phyloP scores from a whole-genome alignment of 768 basidiomycete genomes.

The Kwoniella sp. region DNA sequence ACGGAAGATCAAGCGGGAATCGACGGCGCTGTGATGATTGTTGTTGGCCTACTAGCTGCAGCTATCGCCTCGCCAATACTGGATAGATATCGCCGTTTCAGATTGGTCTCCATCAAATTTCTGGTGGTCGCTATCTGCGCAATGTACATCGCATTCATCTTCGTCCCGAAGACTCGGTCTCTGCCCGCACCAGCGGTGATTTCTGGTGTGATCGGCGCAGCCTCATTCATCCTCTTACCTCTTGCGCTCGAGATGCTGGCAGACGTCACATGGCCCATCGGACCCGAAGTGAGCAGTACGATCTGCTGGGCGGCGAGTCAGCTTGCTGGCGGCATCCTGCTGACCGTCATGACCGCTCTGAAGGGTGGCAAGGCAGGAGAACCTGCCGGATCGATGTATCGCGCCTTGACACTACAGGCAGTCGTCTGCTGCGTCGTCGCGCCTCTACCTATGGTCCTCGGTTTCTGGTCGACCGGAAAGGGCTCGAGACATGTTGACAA shows the following conservation, averaged over 20 bases:
- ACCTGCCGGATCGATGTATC: conserved; percentile 8
- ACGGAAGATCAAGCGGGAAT: conserved; percentile 22
- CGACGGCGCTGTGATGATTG: conserved; percentile 17
- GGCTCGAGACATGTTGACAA: neutral
- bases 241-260: conserved; percentile 15
- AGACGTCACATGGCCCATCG: conserved; percentile 12
- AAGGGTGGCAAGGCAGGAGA: conserved; percentile 1
- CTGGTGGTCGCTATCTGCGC: conserved; percentile 8
- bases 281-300: conserved; percentile 20
- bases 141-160: conserved; percentile 14
- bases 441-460: conserved; percentile 15
- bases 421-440: conserved; percentile 9
- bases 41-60: conserved; percentile 13
- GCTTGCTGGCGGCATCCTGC: conserved; percentile 12
- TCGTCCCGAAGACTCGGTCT: conserved; percentile 2
- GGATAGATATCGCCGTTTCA: conserved; percentile 8
- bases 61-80: conserved; percentile 16
- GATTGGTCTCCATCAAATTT: conserved; percentile 7
- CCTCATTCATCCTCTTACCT: conserved; percentile 13
- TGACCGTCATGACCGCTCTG: conserved; percentile 11
- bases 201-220: conserved; percentile 11
- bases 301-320: conserved; percentile 18
- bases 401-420: conserved; percentile 11
- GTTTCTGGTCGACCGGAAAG: conserved; percentile 10
- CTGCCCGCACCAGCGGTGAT: conserved; percentile 7